A percentile compares a stretch with the other conserved stretches of the same genome.
Evolutionary conservation across 176 grass and related monocot genomes (phyloP).

Genomic region (Tillandsia leiboldiana): DNA sequence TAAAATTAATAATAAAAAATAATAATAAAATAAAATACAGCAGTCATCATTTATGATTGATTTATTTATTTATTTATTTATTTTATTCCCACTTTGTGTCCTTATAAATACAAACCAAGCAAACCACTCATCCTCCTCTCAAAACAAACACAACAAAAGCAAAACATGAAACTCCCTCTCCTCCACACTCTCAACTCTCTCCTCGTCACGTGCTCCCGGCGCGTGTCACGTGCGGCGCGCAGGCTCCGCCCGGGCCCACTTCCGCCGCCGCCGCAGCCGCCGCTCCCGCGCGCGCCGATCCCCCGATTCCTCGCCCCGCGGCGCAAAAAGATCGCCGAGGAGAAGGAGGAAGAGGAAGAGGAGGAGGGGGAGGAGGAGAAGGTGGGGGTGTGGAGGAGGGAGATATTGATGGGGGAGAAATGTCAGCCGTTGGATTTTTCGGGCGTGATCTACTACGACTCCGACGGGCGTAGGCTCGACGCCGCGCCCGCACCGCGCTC

Average conservation of each 20-base stretch:
- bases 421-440: background rate
- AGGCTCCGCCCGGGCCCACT: background rate
- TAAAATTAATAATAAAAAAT: too few relatives aligned
- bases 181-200: background rate
- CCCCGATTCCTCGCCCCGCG: background rate
- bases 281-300: background rate
- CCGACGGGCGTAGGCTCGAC: background rate
- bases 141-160: too few relatives aligned
- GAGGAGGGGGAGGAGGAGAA: background rate
- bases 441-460: background rate
- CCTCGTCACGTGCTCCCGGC: background rate
- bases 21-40: too few relatives aligned
- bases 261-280: background rate
- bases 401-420: background rate
- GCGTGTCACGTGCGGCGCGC: background rate
- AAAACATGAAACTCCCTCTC: background rate
- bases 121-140: too few relatives aligned
- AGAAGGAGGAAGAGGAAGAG: background rate
- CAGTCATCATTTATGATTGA: too few relatives aligned
- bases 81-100: too few relatives aligned
- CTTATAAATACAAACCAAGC: too few relatives aligned
- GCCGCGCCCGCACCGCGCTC: background rate
- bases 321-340: background rate
- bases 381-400: conserved; percentile 24
- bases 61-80: too few relatives aligned